Evolutionary conservation across 208 protist genomes (phyloP).

Genomic region (Acanthamoeba royreba): DNA sequence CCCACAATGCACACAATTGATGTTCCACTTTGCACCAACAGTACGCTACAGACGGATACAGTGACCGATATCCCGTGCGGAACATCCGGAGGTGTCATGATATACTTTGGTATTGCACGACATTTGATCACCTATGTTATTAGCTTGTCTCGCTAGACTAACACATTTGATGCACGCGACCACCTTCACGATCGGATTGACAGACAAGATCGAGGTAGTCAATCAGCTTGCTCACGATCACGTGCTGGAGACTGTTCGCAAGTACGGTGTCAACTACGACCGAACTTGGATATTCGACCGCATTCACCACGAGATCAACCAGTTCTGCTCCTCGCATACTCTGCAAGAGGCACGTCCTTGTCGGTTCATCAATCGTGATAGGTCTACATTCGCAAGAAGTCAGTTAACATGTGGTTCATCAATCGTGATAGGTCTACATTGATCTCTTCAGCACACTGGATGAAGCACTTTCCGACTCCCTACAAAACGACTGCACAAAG

Average conservation of each 20-base stretch:
- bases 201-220: slow-evolving; percentile 35
- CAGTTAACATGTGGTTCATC: too few relatives aligned
- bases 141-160: not conserved
- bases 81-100: slow-evolving; percentile 15
- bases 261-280: slow-evolving; percentile 39
- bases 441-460: slow-evolving; percentile 39
- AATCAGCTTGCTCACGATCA: not conserved
- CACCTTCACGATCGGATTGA: too few relatives aligned
- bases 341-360: not conserved
- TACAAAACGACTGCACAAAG: not conserved
- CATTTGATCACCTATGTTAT: too few relatives aligned
- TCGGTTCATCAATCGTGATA: not conserved
- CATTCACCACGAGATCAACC: slow-evolving; percentile 50
- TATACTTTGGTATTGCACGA: slow-evolving; percentile 27
- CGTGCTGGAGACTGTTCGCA: not conserved
- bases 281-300: not conserved
- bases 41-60: slow-evolving; percentile 38
- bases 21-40: too few relatives aligned
- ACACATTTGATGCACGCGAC: too few relatives aligned
- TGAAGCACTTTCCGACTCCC: not conserved
- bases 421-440: slow-evolving; percentile 11
- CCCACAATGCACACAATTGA: too few relatives aligned
- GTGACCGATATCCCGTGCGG: slow-evolving; percentile 22
- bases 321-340: slow-evolving; percentile 27
- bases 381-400: too few relatives aligned